phyloP scores from a whole-genome alignment of 345 rosid species.

The Pugionium cornutum region DNA sequence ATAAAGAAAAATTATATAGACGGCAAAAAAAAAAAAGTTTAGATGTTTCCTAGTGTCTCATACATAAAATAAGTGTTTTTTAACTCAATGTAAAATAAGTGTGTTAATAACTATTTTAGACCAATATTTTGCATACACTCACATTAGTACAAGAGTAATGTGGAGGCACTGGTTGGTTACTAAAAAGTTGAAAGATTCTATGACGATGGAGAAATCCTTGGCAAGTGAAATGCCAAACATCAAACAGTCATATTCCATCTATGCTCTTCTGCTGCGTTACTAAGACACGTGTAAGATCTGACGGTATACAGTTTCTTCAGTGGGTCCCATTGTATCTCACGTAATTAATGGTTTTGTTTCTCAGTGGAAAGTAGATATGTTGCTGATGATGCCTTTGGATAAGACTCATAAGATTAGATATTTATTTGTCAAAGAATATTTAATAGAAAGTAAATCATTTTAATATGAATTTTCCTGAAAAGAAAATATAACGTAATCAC shows the following conservation, averaged over 20 bases:
- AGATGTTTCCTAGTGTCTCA: too few relatives aligned
- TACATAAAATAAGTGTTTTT: too few relatives aligned
- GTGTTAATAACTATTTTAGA: too few relatives aligned
- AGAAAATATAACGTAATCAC: neutral
- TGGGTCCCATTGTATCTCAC: constrained; percentile 22
- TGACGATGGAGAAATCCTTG: constrained; percentile 33
- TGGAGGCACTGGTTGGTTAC: constrained; percentile 30
- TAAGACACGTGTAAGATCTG: constrained; percentile 27
- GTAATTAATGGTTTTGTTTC: constrained; percentile 36
- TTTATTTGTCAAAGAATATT: constrained; percentile 9
- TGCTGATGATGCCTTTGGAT: constrained; percentile 22
- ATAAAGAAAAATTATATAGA: too few relatives aligned
- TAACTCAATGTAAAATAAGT: too few relatives aligned
- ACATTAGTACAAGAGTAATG: neutral
- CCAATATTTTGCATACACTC: constrained; percentile 3
- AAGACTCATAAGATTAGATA: constrained; percentile 31
- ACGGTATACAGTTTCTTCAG: neutral
- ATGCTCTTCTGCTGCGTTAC: constrained; percentile 4
- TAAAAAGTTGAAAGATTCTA: constrained; percentile 36
- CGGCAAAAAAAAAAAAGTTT: too few relatives aligned
- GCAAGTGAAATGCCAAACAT: constrained; percentile 37
- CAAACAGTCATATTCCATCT: constrained; percentile 21
- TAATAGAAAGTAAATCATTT: neutral
- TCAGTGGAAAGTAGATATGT: constrained; percentile 36
- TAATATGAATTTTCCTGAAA: neutral